Conservation (phyloP, 2,329 filamentous ascomycete species). For the Fusarium fujikuroi region DNA sequence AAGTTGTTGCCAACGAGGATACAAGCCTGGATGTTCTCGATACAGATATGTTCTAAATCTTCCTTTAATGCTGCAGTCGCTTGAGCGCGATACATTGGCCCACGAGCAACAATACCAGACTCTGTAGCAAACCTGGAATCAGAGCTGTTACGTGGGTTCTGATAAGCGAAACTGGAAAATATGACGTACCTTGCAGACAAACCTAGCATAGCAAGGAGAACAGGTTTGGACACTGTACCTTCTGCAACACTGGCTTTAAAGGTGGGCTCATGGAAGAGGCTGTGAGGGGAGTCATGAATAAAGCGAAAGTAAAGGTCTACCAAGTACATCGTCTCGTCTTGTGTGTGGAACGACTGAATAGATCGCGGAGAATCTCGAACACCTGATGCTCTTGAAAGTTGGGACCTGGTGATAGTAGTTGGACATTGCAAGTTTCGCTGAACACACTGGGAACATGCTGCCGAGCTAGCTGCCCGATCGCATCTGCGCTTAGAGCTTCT, state of each 20-base stretch:
- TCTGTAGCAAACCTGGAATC: slow-evolving; percentile 17
- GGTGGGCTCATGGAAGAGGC: slow-evolving; percentile 32
- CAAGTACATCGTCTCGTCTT: slow-evolving; percentile 14
- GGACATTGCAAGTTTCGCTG: slow-evolving; percentile 31
- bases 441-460: slow-evolving; percentile 26
- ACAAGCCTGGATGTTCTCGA: slow-evolving; percentile 50
- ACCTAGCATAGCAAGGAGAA: slow-evolving; percentile 38
- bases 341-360: not conserved
- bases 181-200: slow-evolving; percentile 32
- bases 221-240: slow-evolving; percentile 16
- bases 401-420: not conserved
- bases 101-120: slow-evolving; percentile 24
- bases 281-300: slow-evolving; percentile 41
- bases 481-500: slow-evolving; percentile 36
- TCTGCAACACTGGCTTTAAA: slow-evolving; percentile 27
- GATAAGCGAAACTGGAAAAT: accelerated
- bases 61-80: slow-evolving; percentile 42
- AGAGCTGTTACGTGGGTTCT: not conserved
- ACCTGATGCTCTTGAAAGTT: not conserved
- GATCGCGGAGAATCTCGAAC: accelerated
- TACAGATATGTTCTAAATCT: slow-evolving; percentile 46
- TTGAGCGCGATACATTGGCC: slow-evolving; percentile 27
- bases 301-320: slow-evolving; percentile 38
- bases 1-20: slow-evolving; percentile 49
- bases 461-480: not conserved